These are phyloP conservation scores for Hypoxylon intermedium DNA, from an alignment of 495 filamentous ascomycete genomes.

Conservation along the genomic window DNA sequence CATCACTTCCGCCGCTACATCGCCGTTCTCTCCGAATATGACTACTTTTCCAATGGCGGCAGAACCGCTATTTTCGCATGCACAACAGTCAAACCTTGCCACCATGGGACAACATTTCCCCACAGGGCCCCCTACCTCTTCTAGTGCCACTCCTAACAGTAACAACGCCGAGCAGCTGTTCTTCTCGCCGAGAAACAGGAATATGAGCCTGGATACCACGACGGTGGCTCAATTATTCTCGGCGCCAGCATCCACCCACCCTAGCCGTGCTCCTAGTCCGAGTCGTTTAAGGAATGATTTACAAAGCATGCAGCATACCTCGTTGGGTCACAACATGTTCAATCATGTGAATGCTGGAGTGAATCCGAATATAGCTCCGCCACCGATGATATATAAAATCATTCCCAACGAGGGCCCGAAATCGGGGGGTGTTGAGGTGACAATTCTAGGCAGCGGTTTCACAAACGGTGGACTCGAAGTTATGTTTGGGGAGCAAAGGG, in stretches of 20 bases:
- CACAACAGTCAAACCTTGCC: constrained; percentile 32
- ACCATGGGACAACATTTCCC: constrained; percentile 55
- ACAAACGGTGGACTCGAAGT: constrained; percentile 76
- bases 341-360: constrained; percentile 42
- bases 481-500: constrained; percentile 80
- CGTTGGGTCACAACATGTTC: constrained; percentile 51
- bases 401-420: constrained; percentile 83
- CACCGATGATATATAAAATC: constrained; percentile 74
- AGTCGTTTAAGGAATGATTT: constrained; percentile 55
- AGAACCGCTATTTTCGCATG: constrained; percentile 38
- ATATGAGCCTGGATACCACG: constrained; percentile 64
- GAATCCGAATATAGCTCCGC: constrained; percentile 42
- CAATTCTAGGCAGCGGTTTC: constrained; percentile 80
- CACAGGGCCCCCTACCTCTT: constrained; percentile 70
- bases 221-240: constrained; percentile 65
- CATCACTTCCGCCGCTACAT: constrained; percentile 46
- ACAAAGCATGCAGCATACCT: constrained; percentile 48
- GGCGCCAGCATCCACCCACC: constrained; percentile 69
- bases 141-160: constrained; percentile 65
- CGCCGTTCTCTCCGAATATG: constrained; percentile 51
- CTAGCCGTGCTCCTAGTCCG: constrained; percentile 60
- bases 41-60: constrained; percentile 52
- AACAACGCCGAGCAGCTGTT: constrained; percentile 57
- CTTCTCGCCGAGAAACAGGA: constrained; percentile 58
- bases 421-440: constrained; percentile 84